A percentile compares a stretch with the other conserved stretches of the same genome.
phyloP scores from a whole-genome alignment of 1,284 basidiomycete species.

The Sphagnurus paluster region DNA sequence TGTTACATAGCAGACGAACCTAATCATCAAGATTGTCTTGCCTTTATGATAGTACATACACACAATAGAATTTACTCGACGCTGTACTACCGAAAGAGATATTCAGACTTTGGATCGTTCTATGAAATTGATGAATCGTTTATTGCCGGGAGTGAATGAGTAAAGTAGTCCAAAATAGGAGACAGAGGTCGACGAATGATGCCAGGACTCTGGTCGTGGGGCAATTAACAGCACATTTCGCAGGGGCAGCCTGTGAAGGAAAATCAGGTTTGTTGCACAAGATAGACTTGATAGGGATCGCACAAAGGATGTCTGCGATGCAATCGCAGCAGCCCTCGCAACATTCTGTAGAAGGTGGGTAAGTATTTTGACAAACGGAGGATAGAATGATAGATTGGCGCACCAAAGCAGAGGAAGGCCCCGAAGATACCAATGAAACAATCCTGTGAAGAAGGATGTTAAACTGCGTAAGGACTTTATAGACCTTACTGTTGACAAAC shows the following conservation, averaged over 20 bases:
- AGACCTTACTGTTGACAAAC: constrained; percentile 30
- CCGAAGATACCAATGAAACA: constrained; percentile 59
- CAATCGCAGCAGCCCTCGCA: constrained; percentile 54
- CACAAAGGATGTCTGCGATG: constrained; percentile 47
- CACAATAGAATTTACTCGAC: no score
- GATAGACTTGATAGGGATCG: constrained; percentile 19
- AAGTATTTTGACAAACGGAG: background rate
- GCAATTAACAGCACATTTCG: constrained; percentile 45
- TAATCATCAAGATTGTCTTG: no score
- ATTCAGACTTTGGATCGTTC: no score
- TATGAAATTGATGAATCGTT: no score
- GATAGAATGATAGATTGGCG: constrained; percentile 22
- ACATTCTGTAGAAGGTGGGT: constrained; percentile 34
- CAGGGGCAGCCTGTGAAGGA: constrained; percentile 45
- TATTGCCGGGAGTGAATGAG: no score
- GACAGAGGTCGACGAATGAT: background rate
- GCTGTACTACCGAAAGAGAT: no score
- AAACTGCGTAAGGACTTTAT: background rate
- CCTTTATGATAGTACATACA: no score
- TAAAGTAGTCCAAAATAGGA: no score
- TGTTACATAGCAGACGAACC: no score
- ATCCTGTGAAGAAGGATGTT: constrained; percentile 38
- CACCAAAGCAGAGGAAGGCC: constrained; percentile 67
- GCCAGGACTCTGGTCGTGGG: background rate
- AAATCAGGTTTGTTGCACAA: background rate